Evolutionary conservation across 768 basidiomycete species (phyloP).

Genomic region (Mycena indigotica): DNA sequence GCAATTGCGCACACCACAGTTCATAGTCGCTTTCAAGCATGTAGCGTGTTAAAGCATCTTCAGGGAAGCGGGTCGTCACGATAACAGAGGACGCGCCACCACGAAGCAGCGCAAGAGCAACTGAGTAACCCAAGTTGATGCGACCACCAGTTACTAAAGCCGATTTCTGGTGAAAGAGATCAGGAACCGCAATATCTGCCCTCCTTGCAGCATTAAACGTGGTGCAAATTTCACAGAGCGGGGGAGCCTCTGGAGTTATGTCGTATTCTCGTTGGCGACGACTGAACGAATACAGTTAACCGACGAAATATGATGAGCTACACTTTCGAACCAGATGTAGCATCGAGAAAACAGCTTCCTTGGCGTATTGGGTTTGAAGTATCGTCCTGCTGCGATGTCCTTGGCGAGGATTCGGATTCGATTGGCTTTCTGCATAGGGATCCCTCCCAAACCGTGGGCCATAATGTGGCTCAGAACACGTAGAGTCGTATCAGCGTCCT

Average conservation of each 20-base stretch:
- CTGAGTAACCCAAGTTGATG: conserved; percentile 37
- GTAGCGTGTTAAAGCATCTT: conserved; percentile 34
- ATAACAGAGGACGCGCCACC: conserved; percentile 33
- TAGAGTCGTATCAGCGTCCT: conserved; percentile 14
- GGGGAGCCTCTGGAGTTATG: conserved; percentile 12
- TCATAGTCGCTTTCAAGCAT: conserved; percentile 29
- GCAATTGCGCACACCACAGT: conserved; percentile 29
- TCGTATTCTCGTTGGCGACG: conserved; percentile 21
- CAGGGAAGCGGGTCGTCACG: conserved; percentile 35
- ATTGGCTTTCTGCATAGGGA: conserved; percentile 16
- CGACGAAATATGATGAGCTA: not conserved
- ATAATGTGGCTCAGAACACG: conserved; percentile 20
- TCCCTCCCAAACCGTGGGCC: conserved; percentile 9
- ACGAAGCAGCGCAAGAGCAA: conserved; percentile 34
- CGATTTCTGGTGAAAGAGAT: conserved; percentile 29
- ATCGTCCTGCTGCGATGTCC: conserved; percentile 21
- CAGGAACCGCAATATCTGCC: conserved; percentile 15
- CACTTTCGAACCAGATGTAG: conserved; percentile 20
- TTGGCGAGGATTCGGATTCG: conserved; percentile 20
- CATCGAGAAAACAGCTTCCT: conserved; percentile 16
- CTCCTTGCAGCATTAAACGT: conserved; percentile 17
- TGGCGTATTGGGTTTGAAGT: conserved; percentile 15
- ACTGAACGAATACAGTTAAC: conserved; percentile 5
- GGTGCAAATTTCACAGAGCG: conserved; percentile 9
- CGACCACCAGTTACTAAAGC: conserved; percentile 39